Base-by-base conservation (phyloP, 495 filamentous ascomycete species). In the Aspergillus ostianus region DNA sequence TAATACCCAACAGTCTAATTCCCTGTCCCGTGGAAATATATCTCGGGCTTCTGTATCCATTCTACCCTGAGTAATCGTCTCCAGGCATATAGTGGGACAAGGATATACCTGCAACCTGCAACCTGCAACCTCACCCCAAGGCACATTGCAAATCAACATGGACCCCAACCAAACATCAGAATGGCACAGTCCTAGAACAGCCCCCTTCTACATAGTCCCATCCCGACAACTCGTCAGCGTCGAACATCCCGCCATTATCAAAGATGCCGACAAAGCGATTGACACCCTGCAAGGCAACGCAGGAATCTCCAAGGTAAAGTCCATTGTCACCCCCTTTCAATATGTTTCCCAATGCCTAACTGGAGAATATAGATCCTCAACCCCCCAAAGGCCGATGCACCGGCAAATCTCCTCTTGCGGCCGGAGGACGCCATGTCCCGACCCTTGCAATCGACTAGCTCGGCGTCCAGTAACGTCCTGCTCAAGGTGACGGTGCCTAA, bases 401-500 rank as follows among this genome's bases (percentile, higher is more conserved):
- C 84, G 80, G 62, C 79, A 9, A 70, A 69, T 44, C 68, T 95
- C 4, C 85, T 87, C 64, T 81, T 97, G 54, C 84, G 89, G 2
- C 89, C 87, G 15, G 84, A 90, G 53, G 92, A 97, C 75, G 84
- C 87, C 6, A 84, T 90, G 69, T 84, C 87, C 61, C 85, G 86
- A 58, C 88, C 90, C 0, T 73, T 96, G 44, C 73, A 85, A 36
- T 96, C 94, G 7, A 84, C 82, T 29, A 87, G 85, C 63, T 77
- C 85, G 6, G 64, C 79, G 36, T 88, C 92, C 3, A 89, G 89
- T 62, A 94, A 96, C 64, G 70, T 98, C 27, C 78, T 98, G 21
- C 78, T 98, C 23, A 92, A 92, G 73, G 80, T 98, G 49, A 91
- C 88, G 0, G 85, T 97, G 2, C 95, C 95, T 0, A 93, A 89